Percentiles rank a stretch among this genome's conserved stretches.
Conservation (phyloP, 495 filamentous ascomycete species). For the Aspergillus cristatus region DNA sequence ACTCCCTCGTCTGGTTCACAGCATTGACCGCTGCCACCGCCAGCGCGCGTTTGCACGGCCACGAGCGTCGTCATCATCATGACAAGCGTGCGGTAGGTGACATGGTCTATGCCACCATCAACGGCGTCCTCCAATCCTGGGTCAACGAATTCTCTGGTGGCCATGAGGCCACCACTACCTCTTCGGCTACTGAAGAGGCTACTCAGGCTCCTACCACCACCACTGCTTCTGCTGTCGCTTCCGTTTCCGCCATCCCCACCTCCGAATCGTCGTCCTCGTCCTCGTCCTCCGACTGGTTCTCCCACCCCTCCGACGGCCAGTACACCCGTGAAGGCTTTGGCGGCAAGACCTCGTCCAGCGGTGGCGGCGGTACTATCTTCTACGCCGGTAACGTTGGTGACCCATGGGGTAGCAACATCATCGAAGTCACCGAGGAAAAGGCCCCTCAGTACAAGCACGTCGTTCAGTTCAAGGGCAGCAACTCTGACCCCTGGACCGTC, state of each 20-base stretch:
- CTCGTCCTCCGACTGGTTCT: slow-evolving; percentile 19
- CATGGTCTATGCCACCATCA: slow-evolving; percentile 50
- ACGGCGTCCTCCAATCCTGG: slow-evolving; percentile 54
- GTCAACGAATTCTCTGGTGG: slow-evolving; percentile 50
- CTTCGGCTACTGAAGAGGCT: slow-evolving; percentile 8
- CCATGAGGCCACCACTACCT: slow-evolving; percentile 16
- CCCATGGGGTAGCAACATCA: slow-evolving; percentile 48
- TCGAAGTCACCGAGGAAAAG: slow-evolving; percentile 24
- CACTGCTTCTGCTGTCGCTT: slow-evolving; percentile 12
- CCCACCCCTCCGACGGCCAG: slow-evolving; percentile 11
- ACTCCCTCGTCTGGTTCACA: slow-evolving; percentile 28
- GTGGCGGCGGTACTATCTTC: slow-evolving; percentile 10
- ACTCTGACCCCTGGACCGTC: slow-evolving; percentile 29
- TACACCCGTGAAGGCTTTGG: slow-evolving; percentile 27
- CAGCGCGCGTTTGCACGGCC: slow-evolving; percentile 35
- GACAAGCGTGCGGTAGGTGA: slow-evolving; percentile 37
- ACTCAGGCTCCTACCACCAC: slow-evolving; percentile 3
- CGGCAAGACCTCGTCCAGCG: slow-evolving; percentile 14
- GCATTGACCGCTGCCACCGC: slow-evolving; percentile 35
- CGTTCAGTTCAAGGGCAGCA: slow-evolving; percentile 33
- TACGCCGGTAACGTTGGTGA: slow-evolving; percentile 38
- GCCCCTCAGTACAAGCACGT: slow-evolving; percentile 38
- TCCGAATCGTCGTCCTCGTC: slow-evolving; percentile 12
- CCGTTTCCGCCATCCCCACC: slow-evolving; percentile 10
- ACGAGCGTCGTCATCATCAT: slow-evolving; percentile 37